Base-by-base conservation (phyloP, 2,329 filamentous ascomycete genomes). In the Thielaviopsis euricoi region DNA sequence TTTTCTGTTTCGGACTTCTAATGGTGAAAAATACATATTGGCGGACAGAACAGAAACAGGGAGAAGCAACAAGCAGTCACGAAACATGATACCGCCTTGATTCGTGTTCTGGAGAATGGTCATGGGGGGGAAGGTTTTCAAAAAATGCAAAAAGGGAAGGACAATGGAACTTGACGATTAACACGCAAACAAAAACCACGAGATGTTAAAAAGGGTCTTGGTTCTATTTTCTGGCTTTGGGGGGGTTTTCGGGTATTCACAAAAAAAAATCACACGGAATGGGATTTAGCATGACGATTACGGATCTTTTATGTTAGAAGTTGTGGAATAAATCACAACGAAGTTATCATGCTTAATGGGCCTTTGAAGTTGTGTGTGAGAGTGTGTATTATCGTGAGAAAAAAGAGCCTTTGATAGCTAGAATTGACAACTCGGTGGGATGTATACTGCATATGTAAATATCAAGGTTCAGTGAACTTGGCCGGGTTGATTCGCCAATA, bases 231-330 rank as follows among this genome's bases (percentile, higher is more conserved):
- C 33, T 40, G 55, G 33, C 51, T 37, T 52, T 26, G 53, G 40
- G 46, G 40, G 53, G 40, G 46, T 46, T 57, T 22, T 52, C 40
- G 53, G 40, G 46, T 48, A 48, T 37, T 29, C 21, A 51, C 23
- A 52, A 52, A 29, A 52, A 51, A 52, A 40, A 33, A 6, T 33
- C n/a, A n/a, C 25, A 57, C 33, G 55, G 49, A 43, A 52, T 43
- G 55, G 50, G 55, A n/a, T 43, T 43, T 48, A 52, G 37, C 49
- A 57, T 57, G 55, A 57, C 23, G 50, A 57, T 46, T 23, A 56
- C 43, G 55, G 26, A 25, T 33, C 4, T 33, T 49, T 52, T 15
- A 52, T n/a, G 49, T 26, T 48, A 53, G 48, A 52, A n/a, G 21
- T 43, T 37, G 49, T 52, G 55, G 12, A 22, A 52, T 40, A 40